A percentile compares a stretch with the other conserved stretches of the same genome.
phyloP scores from a whole-genome alignment of 2,329 filamentous ascomycete species.

The Monosporascus cannonballus region DNA sequence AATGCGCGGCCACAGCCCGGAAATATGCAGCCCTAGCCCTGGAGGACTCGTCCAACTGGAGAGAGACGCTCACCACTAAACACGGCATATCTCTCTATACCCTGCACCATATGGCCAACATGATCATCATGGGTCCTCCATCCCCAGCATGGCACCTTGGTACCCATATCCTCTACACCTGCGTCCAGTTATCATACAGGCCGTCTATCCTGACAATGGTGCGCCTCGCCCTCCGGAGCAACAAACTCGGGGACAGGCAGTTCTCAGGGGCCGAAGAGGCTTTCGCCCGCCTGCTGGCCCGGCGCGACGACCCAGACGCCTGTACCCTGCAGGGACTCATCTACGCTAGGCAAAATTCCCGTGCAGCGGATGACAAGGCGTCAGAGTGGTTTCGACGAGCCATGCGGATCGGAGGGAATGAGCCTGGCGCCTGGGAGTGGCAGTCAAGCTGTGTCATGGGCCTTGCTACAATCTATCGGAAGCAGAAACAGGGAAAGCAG shows the following conservation, averaged over 20 bases:
- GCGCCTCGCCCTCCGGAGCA: constrained; percentile 11
- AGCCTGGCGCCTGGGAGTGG: constrained; percentile 27
- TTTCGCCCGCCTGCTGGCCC: constrained; percentile 13
- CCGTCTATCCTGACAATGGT: constrained; percentile 30
- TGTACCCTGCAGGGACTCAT: constrained; percentile 30
- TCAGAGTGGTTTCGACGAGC: constrained; percentile 25
- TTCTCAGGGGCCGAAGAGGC: constrained; percentile 13
- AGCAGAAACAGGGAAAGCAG: constrained; percentile 11
- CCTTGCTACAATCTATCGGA: constrained; percentile 22
- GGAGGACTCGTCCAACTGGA: constrained; percentile 16
- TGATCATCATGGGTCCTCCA: constrained; percentile 14
- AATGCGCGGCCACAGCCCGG: constrained; percentile 15
- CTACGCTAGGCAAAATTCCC: constrained; percentile 10
- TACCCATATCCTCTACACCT: constrained; percentile 29
- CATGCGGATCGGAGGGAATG: constrained; percentile 3
- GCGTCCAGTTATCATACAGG: constrained; percentile 25
- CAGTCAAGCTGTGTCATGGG: constrained; percentile 25
- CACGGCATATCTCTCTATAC: constrained; percentile 11
- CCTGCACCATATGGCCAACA: constrained; percentile 27
- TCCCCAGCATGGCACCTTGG: constrained; percentile 15
- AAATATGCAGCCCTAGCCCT: constrained; percentile 20
- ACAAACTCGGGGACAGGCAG: constrained; percentile 8
- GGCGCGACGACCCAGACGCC: constrained; percentile 26
- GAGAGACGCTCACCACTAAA: constrained; percentile 10
- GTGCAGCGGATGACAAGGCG: constrained; percentile 16